phyloP scores from a whole-genome alignment of 1,284 basidiomycete species.

The Anthracocystis panici-leucophaei region DNA sequence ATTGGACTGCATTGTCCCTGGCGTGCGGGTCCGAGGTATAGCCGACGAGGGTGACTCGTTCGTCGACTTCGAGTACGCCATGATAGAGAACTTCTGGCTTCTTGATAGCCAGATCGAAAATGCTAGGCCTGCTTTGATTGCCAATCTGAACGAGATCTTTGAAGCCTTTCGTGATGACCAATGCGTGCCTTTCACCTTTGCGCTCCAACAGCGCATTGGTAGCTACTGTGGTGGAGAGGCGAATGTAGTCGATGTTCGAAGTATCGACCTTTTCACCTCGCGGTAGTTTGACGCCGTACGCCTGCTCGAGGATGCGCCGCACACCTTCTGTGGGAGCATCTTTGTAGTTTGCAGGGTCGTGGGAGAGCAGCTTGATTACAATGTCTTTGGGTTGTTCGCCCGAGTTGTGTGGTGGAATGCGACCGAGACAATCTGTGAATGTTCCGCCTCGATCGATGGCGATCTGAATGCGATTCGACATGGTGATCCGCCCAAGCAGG shows the following conservation, averaged over 20 bases:
- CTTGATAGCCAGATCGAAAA: conserved; percentile 71
- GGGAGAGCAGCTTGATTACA: conserved; percentile 71
- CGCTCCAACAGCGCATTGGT: conserved; percentile 96
- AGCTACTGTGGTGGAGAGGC: conserved; percentile 92
- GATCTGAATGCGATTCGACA: conserved; percentile 56
- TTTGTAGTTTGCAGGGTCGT: conserved; percentile 79
- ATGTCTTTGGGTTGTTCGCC: conserved; percentile 59
- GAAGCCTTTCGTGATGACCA: conserved; percentile 92
- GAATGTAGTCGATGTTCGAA: conserved; percentile 89
- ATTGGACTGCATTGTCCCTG: conserved; percentile 74
- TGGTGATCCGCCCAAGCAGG: neutral
- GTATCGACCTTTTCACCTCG: conserved; percentile 79
- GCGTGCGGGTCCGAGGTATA: conserved; percentile 89
- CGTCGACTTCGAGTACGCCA: conserved; percentile 86
- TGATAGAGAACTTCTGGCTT: conserved; percentile 84
- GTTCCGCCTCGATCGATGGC: conserved; percentile 69
- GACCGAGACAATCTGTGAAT: conserved; percentile 66
- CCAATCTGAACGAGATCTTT: conserved; percentile 89
- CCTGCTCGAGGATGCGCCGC: conserved; percentile 85
- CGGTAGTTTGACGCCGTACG: conserved; percentile 78
- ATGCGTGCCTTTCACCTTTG: conserved; percentile 89
- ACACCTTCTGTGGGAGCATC: conserved; percentile 97
- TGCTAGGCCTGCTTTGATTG: conserved; percentile 90
- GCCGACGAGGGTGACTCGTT: conserved; percentile 92
- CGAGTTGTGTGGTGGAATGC: conserved; percentile 33